Evolutionary conservation across 495 filamentous ascomycete species (phyloP).

Genomic region (Aeminium ludgeri): DNA sequence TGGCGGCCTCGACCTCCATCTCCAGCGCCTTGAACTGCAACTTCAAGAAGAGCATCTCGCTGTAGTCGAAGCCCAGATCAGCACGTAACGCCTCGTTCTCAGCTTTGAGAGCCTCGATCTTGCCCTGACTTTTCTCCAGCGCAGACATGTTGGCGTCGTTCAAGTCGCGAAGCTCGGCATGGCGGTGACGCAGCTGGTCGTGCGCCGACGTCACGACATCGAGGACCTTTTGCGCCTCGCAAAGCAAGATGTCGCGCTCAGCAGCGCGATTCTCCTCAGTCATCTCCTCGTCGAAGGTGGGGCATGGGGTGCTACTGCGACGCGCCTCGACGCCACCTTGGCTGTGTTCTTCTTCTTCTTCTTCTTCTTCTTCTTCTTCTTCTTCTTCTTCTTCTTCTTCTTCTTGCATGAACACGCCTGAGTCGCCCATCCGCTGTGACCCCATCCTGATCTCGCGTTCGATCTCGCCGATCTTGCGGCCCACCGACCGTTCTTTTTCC

Average conservation of each 20-base stretch:
- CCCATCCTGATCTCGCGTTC: constrained; percentile 13
- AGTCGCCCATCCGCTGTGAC: constrained; percentile 17
- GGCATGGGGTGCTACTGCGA: too few relatives aligned
- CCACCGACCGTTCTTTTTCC: constrained; percentile 4
- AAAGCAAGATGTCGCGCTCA: constrained; percentile 7
- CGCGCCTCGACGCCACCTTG: too few relatives aligned
- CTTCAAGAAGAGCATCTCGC: constrained; percentile 20
- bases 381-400: constrained; percentile 4
- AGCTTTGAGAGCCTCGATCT: constrained; percentile 4
- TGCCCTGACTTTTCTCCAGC: background rate
- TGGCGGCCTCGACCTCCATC: constrained; percentile 8
- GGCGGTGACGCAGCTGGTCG: constrained; percentile 13
- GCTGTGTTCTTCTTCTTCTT: too few relatives aligned
- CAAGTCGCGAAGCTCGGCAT: constrained; percentile 14
- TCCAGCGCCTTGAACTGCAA: constrained; percentile 17
- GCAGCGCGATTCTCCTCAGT: constrained; percentile 8
- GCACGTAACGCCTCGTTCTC: constrained; percentile 12
- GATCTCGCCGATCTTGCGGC: constrained; percentile 9
- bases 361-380: constrained; percentile 1
- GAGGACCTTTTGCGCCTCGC: constrained; percentile 12
- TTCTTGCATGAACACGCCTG: constrained; percentile 18
- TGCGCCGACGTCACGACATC: constrained; percentile 2
- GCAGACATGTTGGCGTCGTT: constrained; percentile 8
- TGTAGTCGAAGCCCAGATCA: constrained; percentile 17
- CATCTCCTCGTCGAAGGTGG: background rate